phyloP scores from a whole-genome alignment of 306 rosid genomes.

The Hippophae rhamnoides region DNA sequence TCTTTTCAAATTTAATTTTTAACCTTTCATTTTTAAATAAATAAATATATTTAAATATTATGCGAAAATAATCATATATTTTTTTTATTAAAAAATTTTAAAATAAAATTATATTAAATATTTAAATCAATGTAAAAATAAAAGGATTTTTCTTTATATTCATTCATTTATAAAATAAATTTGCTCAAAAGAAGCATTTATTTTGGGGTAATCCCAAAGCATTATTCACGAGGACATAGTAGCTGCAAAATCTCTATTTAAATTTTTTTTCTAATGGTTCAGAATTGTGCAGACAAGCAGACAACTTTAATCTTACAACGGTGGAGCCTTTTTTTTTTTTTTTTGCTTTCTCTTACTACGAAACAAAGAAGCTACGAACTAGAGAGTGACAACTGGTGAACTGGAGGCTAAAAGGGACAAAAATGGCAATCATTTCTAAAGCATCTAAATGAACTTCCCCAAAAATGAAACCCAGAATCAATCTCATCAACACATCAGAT shows the following conservation, averaged over 20 bases:
- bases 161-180: too few relatives aligned
- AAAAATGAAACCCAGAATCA: conserved; percentile 25
- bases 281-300: conserved; percentile 9
- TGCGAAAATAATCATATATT: too few relatives aligned
- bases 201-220: too few relatives aligned
- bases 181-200: too few relatives aligned
- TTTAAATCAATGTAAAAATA: too few relatives aligned
- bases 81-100: too few relatives aligned
- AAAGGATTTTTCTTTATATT: too few relatives aligned
- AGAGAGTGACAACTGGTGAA: conserved; percentile 51
- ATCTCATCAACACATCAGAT: conserved; percentile 31
- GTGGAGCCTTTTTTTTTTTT: conserved; percentile 6
- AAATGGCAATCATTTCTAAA: conserved; percentile 53
- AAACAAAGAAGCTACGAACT: conserved; percentile 24
- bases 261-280: conserved; percentile 17
- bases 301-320: conserved; percentile 27
- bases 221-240: too few relatives aligned
- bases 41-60: too few relatives aligned
- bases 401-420: conserved; percentile 58
- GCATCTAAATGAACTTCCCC: conserved; percentile 34
- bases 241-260: not conserved
- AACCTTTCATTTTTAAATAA: too few relatives aligned
- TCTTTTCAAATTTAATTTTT: too few relatives aligned
- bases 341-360: not conserved
- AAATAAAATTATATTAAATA: too few relatives aligned